Base-by-base conservation (phyloP, 2,329 filamentous ascomycete species). In the Neonectria faginata region DNA sequence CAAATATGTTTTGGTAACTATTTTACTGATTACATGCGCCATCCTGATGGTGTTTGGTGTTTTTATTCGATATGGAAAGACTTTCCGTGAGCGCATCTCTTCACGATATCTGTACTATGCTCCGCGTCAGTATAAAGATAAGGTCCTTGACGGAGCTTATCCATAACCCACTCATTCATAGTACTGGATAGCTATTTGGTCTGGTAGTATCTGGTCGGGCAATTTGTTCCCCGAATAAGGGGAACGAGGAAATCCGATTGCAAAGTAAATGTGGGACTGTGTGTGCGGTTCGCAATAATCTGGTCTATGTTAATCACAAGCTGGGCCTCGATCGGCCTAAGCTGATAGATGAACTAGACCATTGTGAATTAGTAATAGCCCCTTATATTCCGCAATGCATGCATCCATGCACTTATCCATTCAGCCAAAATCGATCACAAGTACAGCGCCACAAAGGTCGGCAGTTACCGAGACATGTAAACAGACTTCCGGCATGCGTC, bases 1-100 rank as follows among this genome's bases (percentile, higher is more conserved):
- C 5, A 64, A 64, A 47, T 29, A 60, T 14, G 57, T 60, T 10
- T 60, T 64, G 9, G 53, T 66, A 12, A 60, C 57, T 0, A 60
- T 57, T 29, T 25, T 60, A 5, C 22, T 64, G 1, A 54, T 64
- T 2, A 27, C 64, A 7, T 53, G 44, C 22, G 41, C 11, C 4
- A 54, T 64, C 20, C 45, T 66, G 1, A 27, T 54, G 10, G 7
- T 47, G 10, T 41, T 55, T 20, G 48, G 41, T 9, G 53, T 56
- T 4, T 57, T 66, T 36, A 52, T 66, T 27, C 29, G 36, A 20
- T 64, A 50, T 50, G 52, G 60, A 5, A 66, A 48, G 39, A 18
- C n/a, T 0, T 55, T 66, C 20, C 55, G 56, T 3, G 18, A 7
- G n/a, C 33, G n/a, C 14, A 64, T 16, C 22, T 56, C 64, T 18